These are phyloP conservation scores for Zoysia japonica DNA, from an alignment of 176 grass and related monocot genomes.

Conservation along the genomic window DNA sequence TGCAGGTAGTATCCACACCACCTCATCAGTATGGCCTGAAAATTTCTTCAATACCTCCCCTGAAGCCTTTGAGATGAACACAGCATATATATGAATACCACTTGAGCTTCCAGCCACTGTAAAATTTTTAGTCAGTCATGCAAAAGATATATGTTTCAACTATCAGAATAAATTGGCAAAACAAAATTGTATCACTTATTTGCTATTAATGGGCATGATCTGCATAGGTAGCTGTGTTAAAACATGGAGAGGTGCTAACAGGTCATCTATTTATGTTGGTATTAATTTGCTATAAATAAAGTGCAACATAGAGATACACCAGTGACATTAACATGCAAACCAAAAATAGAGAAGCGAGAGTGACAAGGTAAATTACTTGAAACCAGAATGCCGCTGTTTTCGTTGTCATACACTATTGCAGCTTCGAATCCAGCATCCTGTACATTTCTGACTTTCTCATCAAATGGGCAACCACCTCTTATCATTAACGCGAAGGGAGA, in stretches of 20 bases:
- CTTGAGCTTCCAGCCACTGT: conserved; percentile 91
- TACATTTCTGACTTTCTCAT: conserved; percentile 78
- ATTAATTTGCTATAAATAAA: conserved; percentile 24
- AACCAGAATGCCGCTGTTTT: conserved; percentile 63
- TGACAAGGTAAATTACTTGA: conserved; percentile 72
- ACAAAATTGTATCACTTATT: conserved; percentile 15
- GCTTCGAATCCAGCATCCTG: conserved; percentile 93
- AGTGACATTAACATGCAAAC: conserved; percentile 18
- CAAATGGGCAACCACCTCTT: conserved; percentile 85
- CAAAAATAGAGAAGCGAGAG: conserved; percentile 1
- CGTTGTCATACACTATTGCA: conserved; percentile 87
- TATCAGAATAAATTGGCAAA: conserved; percentile 1
- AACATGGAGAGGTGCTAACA: not conserved
- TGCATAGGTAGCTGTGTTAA: not conserved
- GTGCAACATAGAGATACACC: not conserved
- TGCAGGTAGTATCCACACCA: conserved; percentile 82
- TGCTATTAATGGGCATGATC: not conserved
- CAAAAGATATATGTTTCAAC: conserved; percentile 19
- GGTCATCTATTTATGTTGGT: not conserved
- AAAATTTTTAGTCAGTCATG: conserved; percentile 37
- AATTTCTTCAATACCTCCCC: conserved; percentile 73
- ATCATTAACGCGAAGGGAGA: conserved; percentile 68
- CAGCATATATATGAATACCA: conserved; percentile 70
- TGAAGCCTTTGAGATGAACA: conserved; percentile 75
- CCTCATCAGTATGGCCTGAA: conserved; percentile 58